Percentiles rank a stretch among this genome's conserved stretches.
Conservation (phyloP, 1,284 basidiomycete genomes). For the Omphalotus olearius region DNA sequence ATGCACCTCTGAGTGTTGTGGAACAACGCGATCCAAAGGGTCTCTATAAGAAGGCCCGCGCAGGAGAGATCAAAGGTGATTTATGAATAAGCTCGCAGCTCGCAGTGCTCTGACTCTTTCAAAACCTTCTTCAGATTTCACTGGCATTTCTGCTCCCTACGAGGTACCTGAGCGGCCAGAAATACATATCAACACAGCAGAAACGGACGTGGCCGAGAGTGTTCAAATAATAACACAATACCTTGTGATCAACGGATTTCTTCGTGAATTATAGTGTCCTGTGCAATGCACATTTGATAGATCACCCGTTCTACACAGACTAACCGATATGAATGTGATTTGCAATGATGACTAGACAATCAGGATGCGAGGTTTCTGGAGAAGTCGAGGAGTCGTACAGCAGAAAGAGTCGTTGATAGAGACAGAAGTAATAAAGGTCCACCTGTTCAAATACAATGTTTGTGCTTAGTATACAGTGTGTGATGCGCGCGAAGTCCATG, state of each 20-base stretch:
- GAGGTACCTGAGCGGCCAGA: conserved; percentile 87
- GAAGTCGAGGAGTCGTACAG: no score
- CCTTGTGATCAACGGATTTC: conserved; percentile 55
- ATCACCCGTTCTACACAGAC: no score
- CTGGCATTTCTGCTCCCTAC: conserved; percentile 96
- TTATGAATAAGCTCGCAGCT: neutral
- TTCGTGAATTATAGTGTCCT: conserved; percentile 33
- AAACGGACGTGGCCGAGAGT: conserved; percentile 75
- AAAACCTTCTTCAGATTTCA: conserved; percentile 72
- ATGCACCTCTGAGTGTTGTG: conserved; percentile 86
- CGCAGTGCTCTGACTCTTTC: neutral
- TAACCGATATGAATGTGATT: no score
- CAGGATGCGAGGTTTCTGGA: no score
- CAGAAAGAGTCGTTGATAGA: no score
- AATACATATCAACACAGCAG: conserved; percentile 89
- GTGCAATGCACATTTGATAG: no score
- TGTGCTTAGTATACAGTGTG: no score
- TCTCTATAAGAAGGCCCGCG: conserved; percentile 94
- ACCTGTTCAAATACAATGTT: no score
- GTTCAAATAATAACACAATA: conserved; percentile 84
- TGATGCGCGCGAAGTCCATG: no score
- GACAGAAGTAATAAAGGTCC: no score
- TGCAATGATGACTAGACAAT: no score
- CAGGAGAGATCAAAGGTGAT: conserved; percentile 93
- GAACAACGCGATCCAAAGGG: conserved; percentile 97